These are phyloP conservation scores for Cajanus cajan DNA, from an alignment of 306 rosid genomes.

Conservation along the genomic window DNA sequence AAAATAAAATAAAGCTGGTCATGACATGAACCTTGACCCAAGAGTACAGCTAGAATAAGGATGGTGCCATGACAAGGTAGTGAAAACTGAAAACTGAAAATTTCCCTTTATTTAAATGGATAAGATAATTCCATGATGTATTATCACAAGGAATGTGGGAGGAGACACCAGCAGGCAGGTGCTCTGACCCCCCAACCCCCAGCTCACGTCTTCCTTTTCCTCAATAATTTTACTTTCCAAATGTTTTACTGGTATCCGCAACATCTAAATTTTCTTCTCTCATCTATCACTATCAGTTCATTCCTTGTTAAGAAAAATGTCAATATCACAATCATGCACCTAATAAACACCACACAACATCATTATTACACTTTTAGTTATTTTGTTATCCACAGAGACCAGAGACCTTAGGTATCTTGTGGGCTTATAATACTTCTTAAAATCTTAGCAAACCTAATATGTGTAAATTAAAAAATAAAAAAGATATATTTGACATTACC, in stretches of 20 bases:
- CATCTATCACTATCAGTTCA: background rate
- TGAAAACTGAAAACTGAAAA: background rate
- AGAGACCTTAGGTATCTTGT: background rate
- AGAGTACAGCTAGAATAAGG: slow-evolving; percentile 6
- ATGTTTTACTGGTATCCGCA: background rate
- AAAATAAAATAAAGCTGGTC: background rate
- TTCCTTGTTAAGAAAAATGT: background rate
- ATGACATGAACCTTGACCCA: background rate
- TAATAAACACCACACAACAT: background rate
- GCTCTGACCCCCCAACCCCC: background rate
- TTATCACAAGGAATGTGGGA: background rate
- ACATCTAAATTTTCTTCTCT: slow-evolving; percentile 1
- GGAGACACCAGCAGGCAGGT: background rate
- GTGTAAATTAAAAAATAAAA: background rate
- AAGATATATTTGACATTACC: background rate
- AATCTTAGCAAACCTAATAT: background rate
- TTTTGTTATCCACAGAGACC: background rate
- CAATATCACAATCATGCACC: slow-evolving; percentile 10
- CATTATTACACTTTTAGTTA: background rate
- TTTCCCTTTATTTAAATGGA: background rate
- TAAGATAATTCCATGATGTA: background rate
- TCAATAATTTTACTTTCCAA: background rate
- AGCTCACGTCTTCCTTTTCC: background rate
- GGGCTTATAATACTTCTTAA: background rate
- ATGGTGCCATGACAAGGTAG: background rate